These are phyloP conservation scores for Botrytis fabae DNA, from an alignment of 2,329 filamentous ascomycete species.

Conservation along the genomic window DNA sequence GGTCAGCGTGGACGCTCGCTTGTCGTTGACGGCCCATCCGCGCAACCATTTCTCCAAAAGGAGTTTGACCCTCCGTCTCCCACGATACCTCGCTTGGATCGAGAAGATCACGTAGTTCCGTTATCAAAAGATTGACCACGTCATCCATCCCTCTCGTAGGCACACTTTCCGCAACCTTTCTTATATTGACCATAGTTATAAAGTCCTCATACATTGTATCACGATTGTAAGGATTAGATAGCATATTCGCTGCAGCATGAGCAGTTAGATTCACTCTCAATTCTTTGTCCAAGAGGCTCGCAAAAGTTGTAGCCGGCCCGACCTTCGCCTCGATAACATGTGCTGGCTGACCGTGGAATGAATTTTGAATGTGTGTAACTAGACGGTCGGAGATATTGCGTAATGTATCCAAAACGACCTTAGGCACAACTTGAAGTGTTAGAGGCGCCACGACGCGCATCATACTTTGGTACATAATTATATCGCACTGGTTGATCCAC, in stretches of 20 bases:
- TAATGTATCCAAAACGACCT: slow-evolving; percentile 81
- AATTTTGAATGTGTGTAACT: slow-evolving; percentile 77
- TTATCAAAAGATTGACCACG: slow-evolving; percentile 60
- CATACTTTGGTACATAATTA: slow-evolving; percentile 95
- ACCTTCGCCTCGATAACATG: slow-evolving; percentile 88
- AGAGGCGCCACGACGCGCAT: slow-evolving; percentile 87
- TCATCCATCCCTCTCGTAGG: slow-evolving; percentile 66
- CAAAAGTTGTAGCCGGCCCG: slow-evolving; percentile 84
- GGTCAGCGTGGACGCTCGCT: slow-evolving; percentile 43
- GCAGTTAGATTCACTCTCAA: slow-evolving; percentile 90
- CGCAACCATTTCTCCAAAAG: slow-evolving; percentile 58
- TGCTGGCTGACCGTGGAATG: slow-evolving; percentile 79
- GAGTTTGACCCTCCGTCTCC: slow-evolving; percentile 61
- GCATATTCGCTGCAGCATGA: slow-evolving; percentile 89
- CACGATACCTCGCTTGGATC: slow-evolving; percentile 64
- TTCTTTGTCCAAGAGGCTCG: slow-evolving; percentile 79
- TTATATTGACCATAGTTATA: slow-evolving; percentile 64
- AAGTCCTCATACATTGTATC: slow-evolving; percentile 96
- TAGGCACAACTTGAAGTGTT: slow-evolving; percentile 87
- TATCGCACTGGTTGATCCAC: slow-evolving; percentile 96
- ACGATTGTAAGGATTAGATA: slow-evolving; percentile 84
- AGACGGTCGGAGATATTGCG: slow-evolving; percentile 82
- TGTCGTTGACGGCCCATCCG: slow-evolving; percentile 48
- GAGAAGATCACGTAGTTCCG: slow-evolving; percentile 69
- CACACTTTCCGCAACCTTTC: slow-evolving; percentile 64